Base-by-base conservation (phyloP, 371 early-diverging fungal species). In the Mucor plumbeus region DNA sequence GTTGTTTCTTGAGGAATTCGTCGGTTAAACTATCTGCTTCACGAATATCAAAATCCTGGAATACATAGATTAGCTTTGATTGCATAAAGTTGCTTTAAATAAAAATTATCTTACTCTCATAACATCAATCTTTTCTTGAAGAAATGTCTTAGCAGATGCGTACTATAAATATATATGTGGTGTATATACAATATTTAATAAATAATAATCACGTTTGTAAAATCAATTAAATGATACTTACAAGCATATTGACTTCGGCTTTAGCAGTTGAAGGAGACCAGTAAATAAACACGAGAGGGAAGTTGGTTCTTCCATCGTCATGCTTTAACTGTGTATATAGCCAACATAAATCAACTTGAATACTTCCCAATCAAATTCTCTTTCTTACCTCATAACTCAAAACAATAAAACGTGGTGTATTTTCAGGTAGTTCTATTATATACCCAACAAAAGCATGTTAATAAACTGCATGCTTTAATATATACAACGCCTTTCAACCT, bases 361-460 rank as follows among this genome's bases (percentile, higher is more conserved):
- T 0, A 8, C 41, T 11, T 3, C 21, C 11, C 8, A 15, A 15
- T 14, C 10, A 54, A 13, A 33, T n/a, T 36, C 36, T n/a, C 19
- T 40, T 17, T 17, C 44, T 19, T 74, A 83, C 87, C 70, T 88
- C 84, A 63, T 84, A 90, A 73, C 91, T 91, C 40, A 91, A 67
- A 36, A 92, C 76, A 17, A 92, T 67, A 55, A 86, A 92, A 5
- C 92, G 86, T 15, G 92, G 92, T 15, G 80, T 71, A 48, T 85
- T 87, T 31, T 91, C 92, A 1, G 92, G 92, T 17, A 92, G 76
- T 69, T 87, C 87, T 84, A 64, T 39, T 26, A 26, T 26, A 26
- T 26, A 26, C 3, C 26, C 26, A 26, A 13, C 4, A n/a, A 13
- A n/a, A 7, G n/a, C 47, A 47, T 19, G 47, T 47, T 10, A 47